Base-by-base conservation (phyloP, 306 rosid species). In the Pterocarpus santalinus region DNA sequence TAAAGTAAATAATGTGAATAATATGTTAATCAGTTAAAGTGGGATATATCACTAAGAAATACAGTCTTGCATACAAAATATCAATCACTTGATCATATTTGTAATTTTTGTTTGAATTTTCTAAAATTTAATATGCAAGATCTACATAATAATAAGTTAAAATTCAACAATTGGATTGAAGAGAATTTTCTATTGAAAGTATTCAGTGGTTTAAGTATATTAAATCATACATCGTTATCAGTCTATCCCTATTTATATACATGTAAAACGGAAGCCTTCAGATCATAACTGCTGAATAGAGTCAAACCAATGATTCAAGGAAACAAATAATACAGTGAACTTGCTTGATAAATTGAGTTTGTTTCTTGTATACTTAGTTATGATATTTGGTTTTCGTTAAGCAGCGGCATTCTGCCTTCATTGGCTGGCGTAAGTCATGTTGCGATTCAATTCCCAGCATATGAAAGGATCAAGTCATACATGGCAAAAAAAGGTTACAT, bases 391-490 rank as follows among this genome's bases (percentile, higher is more conserved):
- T 85, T 86, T 53, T 49, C 72, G 80, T 88, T 83, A 69, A 78
- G 51, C 96, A 93, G 98, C 88, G 99, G 99, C 81, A 91, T 95
- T 55, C 3, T 95, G 46, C 98, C 99, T 81, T 95, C 99, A 46
- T 80, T 95, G 90, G 94, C 89, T 33, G 99, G 99, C 7, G 57
- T 95, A 88, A 95, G 94, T 89, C 99, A 95, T 82, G 99, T 95
- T 81, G 99, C 97, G 4, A 95, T 95, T 87, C 99, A 95, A 46
- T 91, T 95, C 80, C 98, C 98, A 8, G 93, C 94, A 16, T 95
- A 90, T 16, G 99, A 95, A 83, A 90, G 81, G 89, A 89, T 95
- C 66, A 95, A 95, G 85, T 82, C 60, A 4, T 87, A 91, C 73
- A 78, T 91, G 86, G 98, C 99, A 16, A 69, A 84, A 83, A 90